phyloP scores from a whole-genome alignment of 805 yeast genomes.

The Candida ipomoeae region DNA sequence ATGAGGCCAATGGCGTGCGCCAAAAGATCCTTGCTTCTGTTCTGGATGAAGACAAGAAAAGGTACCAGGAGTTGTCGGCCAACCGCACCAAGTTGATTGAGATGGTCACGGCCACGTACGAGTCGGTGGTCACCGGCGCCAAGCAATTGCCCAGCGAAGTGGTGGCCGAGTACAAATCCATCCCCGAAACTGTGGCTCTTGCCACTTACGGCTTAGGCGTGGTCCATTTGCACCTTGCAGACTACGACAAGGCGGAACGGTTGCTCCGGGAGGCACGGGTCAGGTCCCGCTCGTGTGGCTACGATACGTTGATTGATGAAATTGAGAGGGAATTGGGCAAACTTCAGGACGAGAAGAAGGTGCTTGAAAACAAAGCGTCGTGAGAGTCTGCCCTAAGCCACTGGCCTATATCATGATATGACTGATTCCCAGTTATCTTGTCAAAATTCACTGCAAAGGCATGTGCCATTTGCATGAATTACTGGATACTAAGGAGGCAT shows the following conservation, averaged over 20 bases:
- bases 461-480: no score
- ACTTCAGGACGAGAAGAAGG: conserved; percentile 36
- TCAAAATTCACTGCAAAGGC: no score
- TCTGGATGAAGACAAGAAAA: conserved; percentile 26
- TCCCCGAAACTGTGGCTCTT: conserved; percentile 69
- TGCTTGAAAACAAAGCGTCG: conserved; percentile 5
- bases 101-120: conserved; percentile 31
- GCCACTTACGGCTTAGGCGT: conserved; percentile 87
- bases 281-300: conserved; percentile 64
- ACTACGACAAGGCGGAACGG: conserved; percentile 54
- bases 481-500: no score
- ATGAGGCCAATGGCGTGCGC: conserved; percentile 11
- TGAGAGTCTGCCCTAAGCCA: no score
- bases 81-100: conserved; percentile 25
- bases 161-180: conserved; percentile 18
- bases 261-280: conserved; percentile 64
- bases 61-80: conserved; percentile 17
- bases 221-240: conserved; percentile 56
- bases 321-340: conserved; percentile 65
- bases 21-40: conserved; percentile 10
- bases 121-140: conserved; percentile 32
- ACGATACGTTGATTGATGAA: conserved; percentile 56
- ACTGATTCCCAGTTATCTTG: no score
- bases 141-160: conserved; percentile 28
- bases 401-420: no score